phyloP scores from a whole-genome alignment of 148 eudicot genomes.

The Fagopyrum homotropicum region DNA sequence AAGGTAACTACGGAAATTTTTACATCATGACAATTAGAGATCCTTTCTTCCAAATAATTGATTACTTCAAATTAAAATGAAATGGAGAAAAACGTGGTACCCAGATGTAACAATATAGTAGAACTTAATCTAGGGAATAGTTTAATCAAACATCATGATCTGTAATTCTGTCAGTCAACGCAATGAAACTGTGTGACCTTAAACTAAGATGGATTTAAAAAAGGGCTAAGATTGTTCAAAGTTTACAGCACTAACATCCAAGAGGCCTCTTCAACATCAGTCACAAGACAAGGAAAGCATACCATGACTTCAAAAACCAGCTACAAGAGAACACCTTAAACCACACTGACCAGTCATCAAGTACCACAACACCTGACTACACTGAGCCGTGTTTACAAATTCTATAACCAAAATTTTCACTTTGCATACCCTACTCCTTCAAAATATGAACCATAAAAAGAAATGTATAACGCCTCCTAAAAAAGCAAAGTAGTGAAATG shows the following conservation, averaged over 20 bases:
- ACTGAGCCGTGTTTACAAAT: neutral
- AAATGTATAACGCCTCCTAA: neutral
- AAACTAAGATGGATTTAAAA: too few relatives aligned
- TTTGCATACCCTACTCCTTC: neutral
- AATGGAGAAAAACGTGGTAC: neutral
- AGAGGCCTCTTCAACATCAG: neutral
- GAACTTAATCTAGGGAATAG: neutral
- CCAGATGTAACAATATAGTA: neutral
- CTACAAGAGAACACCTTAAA: neutral
- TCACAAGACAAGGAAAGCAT: neutral
- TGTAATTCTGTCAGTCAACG: neutral
- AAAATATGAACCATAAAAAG: neutral
- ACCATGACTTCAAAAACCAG: too few relatives aligned
- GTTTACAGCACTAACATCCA: neutral
- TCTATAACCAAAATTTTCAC: neutral
- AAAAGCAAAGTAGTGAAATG: neutral
- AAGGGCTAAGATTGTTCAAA: too few relatives aligned
- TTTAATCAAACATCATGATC: neutral
- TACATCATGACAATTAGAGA: neutral
- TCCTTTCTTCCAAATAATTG: neutral
- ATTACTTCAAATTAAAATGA: neutral
- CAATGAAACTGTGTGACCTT: neutral
- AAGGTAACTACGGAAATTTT: conserved; percentile 59
- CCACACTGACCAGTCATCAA: neutral
- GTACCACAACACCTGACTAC: neutral